Evolutionary conservation across 495 filamentous ascomycete species (phyloP).

Genomic region (Penicillium coprophilum): DNA sequence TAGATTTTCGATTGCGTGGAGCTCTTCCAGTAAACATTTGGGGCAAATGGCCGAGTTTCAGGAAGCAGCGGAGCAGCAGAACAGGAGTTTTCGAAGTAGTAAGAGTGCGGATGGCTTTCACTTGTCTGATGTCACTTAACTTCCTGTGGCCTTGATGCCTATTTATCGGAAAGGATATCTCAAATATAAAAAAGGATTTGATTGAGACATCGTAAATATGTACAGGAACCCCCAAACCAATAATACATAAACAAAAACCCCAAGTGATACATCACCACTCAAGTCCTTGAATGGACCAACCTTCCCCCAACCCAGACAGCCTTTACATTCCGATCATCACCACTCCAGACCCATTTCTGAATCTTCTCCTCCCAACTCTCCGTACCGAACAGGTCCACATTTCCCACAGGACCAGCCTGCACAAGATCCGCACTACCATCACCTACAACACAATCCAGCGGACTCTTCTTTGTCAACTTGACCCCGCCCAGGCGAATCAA

Average conservation of each 20-base stretch:
- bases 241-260: background rate
- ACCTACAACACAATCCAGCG: slow-evolving; percentile 3
- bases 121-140: background rate
- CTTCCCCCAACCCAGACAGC: slow-evolving; percentile 71
- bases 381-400: slow-evolving; percentile 78
- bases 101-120: background rate
- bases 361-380: slow-evolving; percentile 77
- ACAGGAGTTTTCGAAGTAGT: background rate
- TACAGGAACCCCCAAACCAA: background rate
- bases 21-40: slow-evolving; percentile 39
- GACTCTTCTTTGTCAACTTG: slow-evolving; percentile 4
- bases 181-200: background rate
- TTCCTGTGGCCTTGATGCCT: background rate
- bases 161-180: too few relatives aligned
- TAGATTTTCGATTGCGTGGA: slow-evolving; percentile 60
- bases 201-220: background rate
- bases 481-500: slow-evolving; percentile 61
- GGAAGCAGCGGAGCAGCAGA: background rate
- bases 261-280: background rate
- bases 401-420: slow-evolving; percentile 22
- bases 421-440: slow-evolving; percentile 11
- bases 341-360: slow-evolving; percentile 89
- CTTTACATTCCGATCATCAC: slow-evolving; percentile 81
- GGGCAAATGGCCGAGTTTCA: too few relatives aligned
- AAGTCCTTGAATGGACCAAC: slow-evolving; percentile 61